These are phyloP conservation scores for Rhypophila decipiens DNA, from an alignment of 495 filamentous ascomycete species.

Conservation along the genomic window DNA sequence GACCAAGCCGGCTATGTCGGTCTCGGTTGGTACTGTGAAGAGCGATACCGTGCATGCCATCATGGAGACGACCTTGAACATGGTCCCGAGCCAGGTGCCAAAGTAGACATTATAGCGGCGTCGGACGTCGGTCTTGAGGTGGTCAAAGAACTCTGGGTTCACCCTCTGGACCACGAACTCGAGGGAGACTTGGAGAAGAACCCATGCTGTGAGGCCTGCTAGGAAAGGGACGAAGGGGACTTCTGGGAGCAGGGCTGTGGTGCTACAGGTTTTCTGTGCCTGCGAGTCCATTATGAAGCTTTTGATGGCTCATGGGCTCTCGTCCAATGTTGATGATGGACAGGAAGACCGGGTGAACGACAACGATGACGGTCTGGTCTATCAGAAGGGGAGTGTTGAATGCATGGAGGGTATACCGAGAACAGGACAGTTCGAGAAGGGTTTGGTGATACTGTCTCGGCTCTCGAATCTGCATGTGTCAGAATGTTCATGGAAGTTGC, in stretches of 20 bases:
- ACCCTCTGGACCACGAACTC: constrained; percentile 9
- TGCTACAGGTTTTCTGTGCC: not conserved
- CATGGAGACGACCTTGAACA: constrained; percentile 15
- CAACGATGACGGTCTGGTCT: no score
- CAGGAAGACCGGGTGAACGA: no score
- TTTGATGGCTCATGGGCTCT: no score
- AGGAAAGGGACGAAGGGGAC: constrained; percentile 17
- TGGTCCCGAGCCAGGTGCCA: constrained; percentile 13
- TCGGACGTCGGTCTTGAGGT: constrained; percentile 14
- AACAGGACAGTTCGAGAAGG: no score
- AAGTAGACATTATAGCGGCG: constrained; percentile 18
- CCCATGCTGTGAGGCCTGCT: constrained; percentile 13
- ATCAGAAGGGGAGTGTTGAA: no score
- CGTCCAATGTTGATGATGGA: no score
- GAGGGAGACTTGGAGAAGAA: constrained; percentile 2
- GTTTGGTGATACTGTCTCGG: no score
- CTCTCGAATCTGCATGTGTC: no score
- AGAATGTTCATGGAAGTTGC: no score
- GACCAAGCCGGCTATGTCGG: constrained; percentile 12
- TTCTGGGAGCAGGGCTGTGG: no score
- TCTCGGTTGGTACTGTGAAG: constrained; percentile 11
- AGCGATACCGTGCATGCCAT: constrained; percentile 11
- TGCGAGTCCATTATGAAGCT: not conserved
- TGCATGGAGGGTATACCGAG: no score
- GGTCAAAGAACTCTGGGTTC: constrained; percentile 12